A percentile compares a stretch with the other conserved stretches of the same genome.
phyloP scores from a whole-genome alignment of 441 rosid species.

The Adansonia rubrostipa region DNA sequence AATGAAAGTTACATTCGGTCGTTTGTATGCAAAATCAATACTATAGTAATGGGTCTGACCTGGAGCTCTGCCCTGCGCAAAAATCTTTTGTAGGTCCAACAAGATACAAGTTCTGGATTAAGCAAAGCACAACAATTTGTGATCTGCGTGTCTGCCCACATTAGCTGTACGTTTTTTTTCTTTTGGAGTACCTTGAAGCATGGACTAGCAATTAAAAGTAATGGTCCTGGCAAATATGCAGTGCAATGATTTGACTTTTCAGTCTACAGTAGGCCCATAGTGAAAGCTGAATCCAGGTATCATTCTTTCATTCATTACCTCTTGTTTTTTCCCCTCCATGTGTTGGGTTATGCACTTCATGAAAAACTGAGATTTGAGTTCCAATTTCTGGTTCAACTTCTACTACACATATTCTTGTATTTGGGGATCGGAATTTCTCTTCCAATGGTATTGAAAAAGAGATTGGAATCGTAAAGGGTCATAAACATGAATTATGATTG shows the following conservation, averaged over 20 bases:
- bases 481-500: not conserved
- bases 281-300: not conserved
- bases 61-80: no score
- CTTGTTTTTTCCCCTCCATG: not conserved
- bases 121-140: not conserved
- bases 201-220: not conserved
- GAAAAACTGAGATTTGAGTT: not conserved
- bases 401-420: not conserved
- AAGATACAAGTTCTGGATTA: no score
- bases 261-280: no score
- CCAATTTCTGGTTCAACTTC: not conserved
- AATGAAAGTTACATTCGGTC: no score
- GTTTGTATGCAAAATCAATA: no score
- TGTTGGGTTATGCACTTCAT: no score
- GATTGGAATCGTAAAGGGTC: not conserved
- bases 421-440: not conserved
- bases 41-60: no score
- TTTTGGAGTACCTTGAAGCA: not conserved
- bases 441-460: not conserved
- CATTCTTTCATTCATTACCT: not conserved
- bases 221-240: not conserved
- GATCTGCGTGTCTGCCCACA: not conserved
- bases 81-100: no score
- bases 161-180: no score
- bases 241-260: no score